Evolutionary conservation across 371 early-diverging fungal species (phyloP).

Genomic region (Coemansia sp.): DNA sequence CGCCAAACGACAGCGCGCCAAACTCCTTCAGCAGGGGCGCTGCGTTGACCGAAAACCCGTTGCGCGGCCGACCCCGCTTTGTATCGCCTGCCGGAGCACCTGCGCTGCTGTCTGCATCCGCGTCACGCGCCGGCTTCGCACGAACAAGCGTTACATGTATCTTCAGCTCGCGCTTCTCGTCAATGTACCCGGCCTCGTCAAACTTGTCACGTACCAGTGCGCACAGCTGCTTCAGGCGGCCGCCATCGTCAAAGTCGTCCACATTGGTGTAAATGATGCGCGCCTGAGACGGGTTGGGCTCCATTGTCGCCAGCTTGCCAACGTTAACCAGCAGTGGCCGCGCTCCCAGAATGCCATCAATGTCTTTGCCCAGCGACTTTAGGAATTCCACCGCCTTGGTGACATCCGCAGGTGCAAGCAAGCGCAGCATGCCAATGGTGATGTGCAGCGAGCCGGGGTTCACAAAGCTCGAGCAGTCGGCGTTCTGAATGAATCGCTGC

Average conservation of each 20-base stretch:
- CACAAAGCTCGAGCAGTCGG: constrained; percentile 7
- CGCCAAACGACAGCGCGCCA: constrained; percentile 27
- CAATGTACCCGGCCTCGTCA: constrained; percentile 31
- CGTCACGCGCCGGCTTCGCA: constrained; percentile 1
- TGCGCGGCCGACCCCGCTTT: background rate
- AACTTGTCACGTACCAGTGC: constrained; percentile 23
- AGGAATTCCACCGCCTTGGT: constrained; percentile 22
- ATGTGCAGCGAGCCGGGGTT: constrained; percentile 29
- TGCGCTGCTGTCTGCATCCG: background rate
- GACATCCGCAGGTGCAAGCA: constrained; percentile 15
- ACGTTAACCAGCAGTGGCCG: constrained; percentile 24
- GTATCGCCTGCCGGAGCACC: background rate
- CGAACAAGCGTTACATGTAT: constrained; percentile 34
- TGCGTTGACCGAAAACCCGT: constrained; percentile 18
- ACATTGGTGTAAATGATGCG: constrained; percentile 24
- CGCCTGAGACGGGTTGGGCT: constrained; percentile 15
- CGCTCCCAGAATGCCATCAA: constrained; percentile 11
- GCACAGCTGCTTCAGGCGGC: constrained; percentile 25
- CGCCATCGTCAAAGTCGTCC: constrained; percentile 16
- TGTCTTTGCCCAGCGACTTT: constrained; percentile 13
- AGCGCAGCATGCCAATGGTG: constrained; percentile 46
- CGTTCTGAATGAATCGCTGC: background rate
- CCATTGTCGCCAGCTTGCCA: constrained; percentile 26
- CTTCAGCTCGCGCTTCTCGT: constrained; percentile 35
- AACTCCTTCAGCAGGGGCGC: constrained; percentile 22